These are phyloP conservation scores for Suillus subaureus DNA, from an alignment of 768 basidiomycete species.

Conservation along the genomic window DNA sequence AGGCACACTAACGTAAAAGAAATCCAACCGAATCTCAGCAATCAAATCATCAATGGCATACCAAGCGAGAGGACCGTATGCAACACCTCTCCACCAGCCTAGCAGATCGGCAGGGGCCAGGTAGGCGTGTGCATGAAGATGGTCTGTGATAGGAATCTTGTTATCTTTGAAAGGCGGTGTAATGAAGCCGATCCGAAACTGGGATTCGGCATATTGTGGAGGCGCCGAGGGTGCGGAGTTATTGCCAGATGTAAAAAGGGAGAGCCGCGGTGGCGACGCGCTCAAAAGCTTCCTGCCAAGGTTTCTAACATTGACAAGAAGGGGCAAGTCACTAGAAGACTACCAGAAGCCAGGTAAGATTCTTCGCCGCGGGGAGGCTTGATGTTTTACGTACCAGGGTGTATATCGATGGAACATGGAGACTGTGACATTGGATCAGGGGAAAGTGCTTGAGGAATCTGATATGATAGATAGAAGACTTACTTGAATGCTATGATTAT, in stretches of 20 bases:
- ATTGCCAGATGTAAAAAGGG: conserved; percentile 22
- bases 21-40: conserved; percentile 73
- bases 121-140: conserved; percentile 78
- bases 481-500: conserved; percentile 78
- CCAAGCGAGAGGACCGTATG: conserved; percentile 71
- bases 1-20: conserved; percentile 8
- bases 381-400: conserved; percentile 52
- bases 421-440: conserved; percentile 40
- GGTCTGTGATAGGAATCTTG: conserved; percentile 80
- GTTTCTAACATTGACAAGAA: conserved; percentile 64
- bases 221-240: conserved; percentile 28
- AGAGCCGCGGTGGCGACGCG: conserved; percentile 42
- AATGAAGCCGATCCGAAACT: conserved; percentile 74
- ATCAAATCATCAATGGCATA: conserved; percentile 78
- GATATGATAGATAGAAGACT: conserved; percentile 29
- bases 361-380: conserved; percentile 9
- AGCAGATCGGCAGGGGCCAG: conserved; percentile 62
- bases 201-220: conserved; percentile 35
- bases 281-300: conserved; percentile 58
- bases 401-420: conserved; percentile 81
- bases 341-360: conserved; percentile 29
- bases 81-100: conserved; percentile 74
- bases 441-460: conserved; percentile 48
- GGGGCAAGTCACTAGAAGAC: conserved; percentile 76
- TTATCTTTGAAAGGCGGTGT: conserved; percentile 76